Base-by-base conservation (phyloP, 108 stramenopile genomes). In the Chaetoceros tenuissimus region DNA sequence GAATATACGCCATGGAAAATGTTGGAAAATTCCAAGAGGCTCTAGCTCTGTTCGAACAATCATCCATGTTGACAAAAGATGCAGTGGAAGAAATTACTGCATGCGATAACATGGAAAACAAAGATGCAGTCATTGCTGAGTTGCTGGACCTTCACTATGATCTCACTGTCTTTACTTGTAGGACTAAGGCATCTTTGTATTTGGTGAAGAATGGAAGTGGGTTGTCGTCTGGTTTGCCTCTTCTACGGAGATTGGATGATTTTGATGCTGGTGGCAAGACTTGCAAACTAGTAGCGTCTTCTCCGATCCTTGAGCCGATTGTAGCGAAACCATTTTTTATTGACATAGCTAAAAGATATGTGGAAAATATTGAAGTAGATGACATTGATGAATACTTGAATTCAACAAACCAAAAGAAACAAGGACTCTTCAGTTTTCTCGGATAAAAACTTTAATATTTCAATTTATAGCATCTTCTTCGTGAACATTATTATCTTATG, bases 31-130 rank as follows among this genome's bases (percentile, higher is more conserved):
- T 68, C 60, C 31, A 59, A 46, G 57, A 80, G 22, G 81, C 82
- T 0, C 30, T 72, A 31, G 78, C 81, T 18, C 62, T 90, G 31
- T 59, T 84, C 31, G 59, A 82, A 31, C 85, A 90, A 31, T 69
- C 84, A 3, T 59, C 52, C 20, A 55, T 55, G 40, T 48, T 90
- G 53, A 63, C 65, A 27, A 60, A 63, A 53, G 75, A 82, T 28
- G 89, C 89, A 17, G 24, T 61, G 50, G 89, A 90, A 67, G 89
- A 90, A 62, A 81, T 90, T 34, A 79, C 77, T 20, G 89, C 89
- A 13, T 90, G 89, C 68, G 67, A 73, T 51, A 66, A 72, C 50
- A 83, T 81, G 81, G 68, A 81, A 5, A 63, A 68, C 47, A 62
- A 64, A 2, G 78, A 81, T 18, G 57, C 63, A 22, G 68, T 79